phyloP scores from a whole-genome alignment of 148 eudicot genomes.

The Chenopodium album region DNA sequence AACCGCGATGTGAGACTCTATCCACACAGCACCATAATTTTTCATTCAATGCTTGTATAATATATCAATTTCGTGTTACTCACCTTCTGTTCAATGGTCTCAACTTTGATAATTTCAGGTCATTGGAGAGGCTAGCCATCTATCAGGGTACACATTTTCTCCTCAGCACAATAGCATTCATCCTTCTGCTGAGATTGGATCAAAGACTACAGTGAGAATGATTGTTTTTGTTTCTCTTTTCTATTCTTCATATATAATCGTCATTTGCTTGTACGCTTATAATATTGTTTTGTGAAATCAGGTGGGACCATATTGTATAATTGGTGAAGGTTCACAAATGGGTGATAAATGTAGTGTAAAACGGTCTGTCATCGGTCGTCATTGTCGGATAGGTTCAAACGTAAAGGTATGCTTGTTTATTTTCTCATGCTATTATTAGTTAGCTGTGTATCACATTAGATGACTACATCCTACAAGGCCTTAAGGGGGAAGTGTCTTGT shows the following conservation, averaged over 20 bases:
- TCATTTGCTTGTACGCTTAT: background rate
- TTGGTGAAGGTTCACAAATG: constrained; percentile 96
- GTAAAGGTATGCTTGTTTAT: constrained; percentile 62
- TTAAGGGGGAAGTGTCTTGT: background rate
- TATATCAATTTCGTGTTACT: constrained; percentile 6
- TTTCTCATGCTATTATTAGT: background rate
- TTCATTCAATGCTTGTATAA: background rate
- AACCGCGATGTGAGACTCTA: constrained; percentile 86
- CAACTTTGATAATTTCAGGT: constrained; percentile 44
- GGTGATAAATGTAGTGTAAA: constrained; percentile 97
- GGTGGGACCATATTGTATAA: constrained; percentile 96
- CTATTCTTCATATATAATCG: background rate
- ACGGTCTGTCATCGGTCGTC: constrained; percentile 91
- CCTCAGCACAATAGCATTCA: constrained; percentile 82
- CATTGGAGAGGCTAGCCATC: constrained; percentile 82
- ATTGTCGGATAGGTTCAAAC: constrained; percentile 92
- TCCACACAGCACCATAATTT: background rate
- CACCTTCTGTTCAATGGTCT: constrained; percentile 6
- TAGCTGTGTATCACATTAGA: background rate
- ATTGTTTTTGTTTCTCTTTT: background rate
- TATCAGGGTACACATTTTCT: constrained; percentile 82
- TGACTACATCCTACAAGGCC: background rate
- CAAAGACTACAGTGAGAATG: constrained; percentile 76
- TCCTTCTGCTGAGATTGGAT: constrained; percentile 84
- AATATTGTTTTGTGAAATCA: constrained; percentile 29